phyloP scores from a whole-genome alignment of 1,139 yeast genomes.

The Hyphopichia wangnamkhiaoensis region DNA sequence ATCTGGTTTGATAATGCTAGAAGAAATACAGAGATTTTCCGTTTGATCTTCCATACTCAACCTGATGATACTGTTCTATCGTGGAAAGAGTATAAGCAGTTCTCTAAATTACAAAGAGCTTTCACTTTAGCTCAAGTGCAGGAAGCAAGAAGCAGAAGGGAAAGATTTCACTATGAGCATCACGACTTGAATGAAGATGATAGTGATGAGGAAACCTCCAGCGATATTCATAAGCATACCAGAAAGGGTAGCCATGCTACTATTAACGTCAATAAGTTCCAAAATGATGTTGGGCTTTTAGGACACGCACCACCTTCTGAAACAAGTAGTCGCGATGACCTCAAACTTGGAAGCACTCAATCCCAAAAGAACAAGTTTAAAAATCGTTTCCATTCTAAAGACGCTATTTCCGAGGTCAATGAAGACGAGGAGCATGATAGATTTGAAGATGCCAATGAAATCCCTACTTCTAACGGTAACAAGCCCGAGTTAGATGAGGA shows the following conservation, averaged over 20 bases:
- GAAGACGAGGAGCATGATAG: slow-evolving; percentile 10
- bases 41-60: slow-evolving; percentile 88
- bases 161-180: slow-evolving; percentile 11
- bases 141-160: slow-evolving; percentile 33
- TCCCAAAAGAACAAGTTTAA: slow-evolving; percentile 8
- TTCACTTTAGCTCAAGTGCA: slow-evolving; percentile 53
- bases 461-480: background rate
- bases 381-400: slow-evolving; percentile 6
- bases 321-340: background rate
- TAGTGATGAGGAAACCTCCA: slow-evolving; percentile 12
- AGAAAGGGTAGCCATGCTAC: slow-evolving; percentile 26
- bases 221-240: slow-evolving; percentile 9
- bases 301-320: slow-evolving; percentile 39
- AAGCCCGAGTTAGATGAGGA: slow-evolving; percentile 6
- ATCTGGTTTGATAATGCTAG: slow-evolving; percentile 86
- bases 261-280: slow-evolving; percentile 25
- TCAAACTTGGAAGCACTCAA: background rate
- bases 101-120: slow-evolving; percentile 55
- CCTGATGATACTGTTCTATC: slow-evolving; percentile 88
- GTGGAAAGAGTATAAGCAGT: slow-evolving; percentile 88
- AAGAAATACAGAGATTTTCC: slow-evolving; percentile 76
- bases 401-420: slow-evolving; percentile 4
- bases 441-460: slow-evolving; percentile 3
- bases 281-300: slow-evolving; percentile 36
- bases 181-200: slow-evolving; percentile 9